Evolutionary conservation across 192 early-diverging fungal species (phyloP), one percentile per base, ranked within the genome.

Genomic region (Pilaira anomala): DNA sequence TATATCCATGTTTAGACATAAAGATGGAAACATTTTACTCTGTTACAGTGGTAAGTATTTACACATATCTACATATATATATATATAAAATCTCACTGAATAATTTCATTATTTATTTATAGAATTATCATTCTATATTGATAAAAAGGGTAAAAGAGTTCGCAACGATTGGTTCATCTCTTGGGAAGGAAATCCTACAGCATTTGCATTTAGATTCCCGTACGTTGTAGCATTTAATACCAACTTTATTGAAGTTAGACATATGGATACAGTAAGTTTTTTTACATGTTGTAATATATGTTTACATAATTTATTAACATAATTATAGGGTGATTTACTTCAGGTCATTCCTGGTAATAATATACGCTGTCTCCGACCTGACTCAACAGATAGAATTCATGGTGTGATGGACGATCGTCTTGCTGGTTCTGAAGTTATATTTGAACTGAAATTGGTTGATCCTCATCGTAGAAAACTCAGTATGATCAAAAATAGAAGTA

Each of bases 41-140:
- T 96, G 94, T 75, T 98, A 98, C 68, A 90, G 93, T 78, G 85
- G 89, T 91, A 80, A 73, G n/a, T n/a, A n/a, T n/a, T n/a, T n/a
- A n/a, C n/a, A n/a, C n/a, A n/a, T n/a, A n/a, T n/a, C n/a, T n/a
- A n/a, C n/a, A n/a, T n/a, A 74, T 45, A 24, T 62, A 24, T 60
- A 41, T 36, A n/a, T 14, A 7, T 28, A 26, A 41, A 58, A 16
- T n/a, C n/a, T n/a, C n/a, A n/a, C n/a, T n/a, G 2, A 3, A 7
- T 7, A 22, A 39, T 39, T 42, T n/a, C n/a, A n/a, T n/a, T 26
- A 25, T 22, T 21, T n/a, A 30, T 52, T 24, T 51, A 21, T 42
- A 92, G 94, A 94, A 72, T 87, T 94, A 74, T 91, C 88, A 3
- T 97, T 98, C 65, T 97, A 88, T 66, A 88, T 98, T 48, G 90